These are phyloP conservation scores for Tribonema minus DNA, from an alignment of 108 stramenopile genomes.

Conservation along the genomic window DNA sequence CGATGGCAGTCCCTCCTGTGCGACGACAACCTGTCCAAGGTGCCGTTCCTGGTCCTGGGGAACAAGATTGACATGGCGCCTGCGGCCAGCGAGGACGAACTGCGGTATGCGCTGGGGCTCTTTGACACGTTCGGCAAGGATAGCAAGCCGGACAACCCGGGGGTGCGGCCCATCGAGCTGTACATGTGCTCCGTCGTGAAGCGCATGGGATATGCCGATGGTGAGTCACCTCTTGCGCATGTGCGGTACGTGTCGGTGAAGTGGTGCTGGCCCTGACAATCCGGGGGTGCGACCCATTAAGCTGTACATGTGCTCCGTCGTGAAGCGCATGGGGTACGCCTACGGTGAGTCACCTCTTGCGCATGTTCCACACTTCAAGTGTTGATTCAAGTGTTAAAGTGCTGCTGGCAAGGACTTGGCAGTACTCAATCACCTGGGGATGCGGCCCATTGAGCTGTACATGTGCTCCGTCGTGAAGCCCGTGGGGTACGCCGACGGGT, in stretches of 20 bases:
- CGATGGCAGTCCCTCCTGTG: constrained; percentile 40
- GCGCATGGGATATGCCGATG: constrained; percentile 97
- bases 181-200: constrained; percentile 97
- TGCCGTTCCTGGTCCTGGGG: constrained; percentile 96
- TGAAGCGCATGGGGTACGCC: constrained; percentile 95
- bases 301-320: constrained; percentile 96
- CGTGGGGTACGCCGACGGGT: constrained; percentile 94
- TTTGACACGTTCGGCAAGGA: constrained; percentile 98
- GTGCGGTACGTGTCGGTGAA: background rate
- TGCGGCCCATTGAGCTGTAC: constrained; percentile 84
- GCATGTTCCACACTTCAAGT: background rate
- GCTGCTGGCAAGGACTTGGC: background rate
- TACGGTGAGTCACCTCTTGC: constrained; percentile 58
- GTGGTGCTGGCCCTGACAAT: constrained; percentile 3
- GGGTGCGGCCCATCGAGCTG: constrained; percentile 82
- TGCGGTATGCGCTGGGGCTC: constrained; percentile 87
- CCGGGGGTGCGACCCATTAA: constrained; percentile 77
- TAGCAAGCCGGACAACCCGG: constrained; percentile 37
- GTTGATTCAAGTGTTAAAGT: background rate
- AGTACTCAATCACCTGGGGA: constrained; percentile 47
- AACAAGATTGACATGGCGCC: constrained; percentile 97
- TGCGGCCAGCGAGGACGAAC: constrained; percentile 91
- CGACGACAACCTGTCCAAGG: constrained; percentile 80
- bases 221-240: background rate
- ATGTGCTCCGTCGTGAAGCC: constrained; percentile 96